Evolutionary conservation across 169 alveolate species (phyloP).

Genomic region (Plasmodium malariae): DNA sequence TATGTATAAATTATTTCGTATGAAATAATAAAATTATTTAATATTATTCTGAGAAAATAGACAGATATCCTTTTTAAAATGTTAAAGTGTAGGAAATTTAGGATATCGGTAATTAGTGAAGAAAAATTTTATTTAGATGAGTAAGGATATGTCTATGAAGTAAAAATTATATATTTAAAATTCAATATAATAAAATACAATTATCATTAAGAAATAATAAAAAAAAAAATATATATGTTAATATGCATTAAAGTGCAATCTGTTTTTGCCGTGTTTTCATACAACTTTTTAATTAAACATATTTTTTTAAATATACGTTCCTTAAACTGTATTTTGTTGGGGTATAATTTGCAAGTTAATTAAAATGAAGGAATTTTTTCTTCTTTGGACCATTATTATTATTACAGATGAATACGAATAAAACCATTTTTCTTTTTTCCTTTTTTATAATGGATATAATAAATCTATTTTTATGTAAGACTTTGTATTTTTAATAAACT

Average conservation of each 20-base stretch:
- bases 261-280: not conserved
- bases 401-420: not conserved
- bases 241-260: constrained; percentile 28
- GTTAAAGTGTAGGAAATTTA: not conserved
- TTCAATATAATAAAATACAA: not conserved
- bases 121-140: not conserved
- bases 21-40: not conserved
- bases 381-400: not conserved
- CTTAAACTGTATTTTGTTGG: not conserved
- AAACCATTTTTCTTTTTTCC: not conserved
- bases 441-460: no score
- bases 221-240: not conserved
- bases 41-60: not conserved
- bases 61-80: not conserved
- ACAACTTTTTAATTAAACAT: constrained; percentile 9
- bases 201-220: not conserved
- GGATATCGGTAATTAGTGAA: not conserved
- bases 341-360: not conserved
- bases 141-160: not conserved
- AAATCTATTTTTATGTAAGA: not conserved
- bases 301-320: not conserved
- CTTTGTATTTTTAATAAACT: not conserved
- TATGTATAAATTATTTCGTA: not conserved
- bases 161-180: not conserved
- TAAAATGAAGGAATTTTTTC: constrained; percentile 4